Base-by-base conservation (phyloP, 176 grass and related monocot species). In the Rhynchospora breviuscula region DNA sequence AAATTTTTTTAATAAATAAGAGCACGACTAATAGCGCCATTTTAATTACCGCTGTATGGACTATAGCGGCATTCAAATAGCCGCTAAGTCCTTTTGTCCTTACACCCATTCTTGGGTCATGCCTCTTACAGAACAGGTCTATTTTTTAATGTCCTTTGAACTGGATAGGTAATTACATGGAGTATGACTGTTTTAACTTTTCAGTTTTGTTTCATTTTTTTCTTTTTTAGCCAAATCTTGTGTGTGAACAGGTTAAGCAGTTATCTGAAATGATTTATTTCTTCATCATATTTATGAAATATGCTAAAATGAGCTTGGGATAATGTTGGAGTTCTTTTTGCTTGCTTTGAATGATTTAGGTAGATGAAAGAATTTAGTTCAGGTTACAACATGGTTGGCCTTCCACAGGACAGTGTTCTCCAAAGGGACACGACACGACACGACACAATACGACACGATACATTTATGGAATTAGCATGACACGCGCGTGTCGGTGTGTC, bases 21-120 rank as follows among this genome's bases (percentile, higher is more conserved):
- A n/a, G n/a, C n/a, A n/a, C n/a, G n/a, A n/a, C n/a, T n/a, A n/a
- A n/a, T n/a, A n/a, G n/a, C n/a, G n/a, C n/a, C n/a, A n/a, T n/a
- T n/a, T n/a, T n/a, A n/a, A n/a, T n/a, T n/a, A n/a, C n/a, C n/a
- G n/a, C n/a, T n/a, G n/a, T n/a, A n/a, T n/a, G n/a, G n/a, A n/a
- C n/a, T n/a, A n/a, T n/a, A n/a, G n/a, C n/a, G n/a, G n/a, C n/a
- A n/a, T n/a, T n/a, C n/a, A n/a, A n/a, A n/a, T n/a, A n/a, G n/a
- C n/a, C n/a, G n/a, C n/a, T n/a, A n/a, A n/a, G n/a, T n/a, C n/a
- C n/a, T n/a, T n/a, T n/a, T n/a, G n/a, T n/a, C n/a, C n/a, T n/a
- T n/a, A n/a, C n/a, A n/a, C n/a, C n/a, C n/a, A 91, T 78, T 98
- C 95, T 69, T 98, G 95, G 95, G 63, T 98, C 71, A 89, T 88